These are phyloP conservation scores for Camelina laxa DNA, from an alignment of 345 rosid genomes.

Conservation along the genomic window DNA sequence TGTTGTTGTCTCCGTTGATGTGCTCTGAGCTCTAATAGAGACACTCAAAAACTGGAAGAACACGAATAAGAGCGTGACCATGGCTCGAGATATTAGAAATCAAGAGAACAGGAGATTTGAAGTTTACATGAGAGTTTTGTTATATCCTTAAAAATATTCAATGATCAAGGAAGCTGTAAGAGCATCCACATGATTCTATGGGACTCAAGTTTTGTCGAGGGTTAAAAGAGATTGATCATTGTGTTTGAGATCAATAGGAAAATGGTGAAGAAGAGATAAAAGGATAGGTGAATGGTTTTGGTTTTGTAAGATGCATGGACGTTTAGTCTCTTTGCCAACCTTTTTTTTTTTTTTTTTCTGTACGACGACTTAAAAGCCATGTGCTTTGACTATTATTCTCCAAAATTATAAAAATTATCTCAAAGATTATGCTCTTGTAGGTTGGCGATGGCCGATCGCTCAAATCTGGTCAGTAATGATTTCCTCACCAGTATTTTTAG, in stretches of 20 bases:
- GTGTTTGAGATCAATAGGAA: background rate
- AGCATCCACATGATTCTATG: background rate
- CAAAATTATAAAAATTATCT: background rate
- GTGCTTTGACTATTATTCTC: background rate
- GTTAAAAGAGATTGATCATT: background rate
- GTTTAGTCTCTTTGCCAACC: background rate
- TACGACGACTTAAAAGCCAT: background rate
- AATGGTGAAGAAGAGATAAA: background rate
- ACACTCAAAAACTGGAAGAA: background rate
- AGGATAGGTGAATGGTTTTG: too few relatives aligned
- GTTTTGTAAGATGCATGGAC: background rate
- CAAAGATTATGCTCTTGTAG: background rate
- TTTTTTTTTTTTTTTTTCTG: background rate
- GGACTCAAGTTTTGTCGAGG: background rate
- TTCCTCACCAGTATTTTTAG: too few relatives aligned
- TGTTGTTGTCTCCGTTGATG: background rate
- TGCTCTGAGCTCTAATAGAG: background rate
- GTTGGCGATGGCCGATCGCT: background rate
- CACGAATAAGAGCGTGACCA: background rate
- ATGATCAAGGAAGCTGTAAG: background rate
- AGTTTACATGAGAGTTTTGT: background rate
- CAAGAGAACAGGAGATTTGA: background rate
- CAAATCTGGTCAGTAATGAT: too few relatives aligned
- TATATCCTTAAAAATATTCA: background rate
- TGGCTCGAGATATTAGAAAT: background rate